A percentile compares a stretch with the other conserved stretches of the same genome.
Evolutionary conservation across 2,329 filamentous ascomycete species (phyloP).

Genomic region (Aspergillus fructus): DNA sequence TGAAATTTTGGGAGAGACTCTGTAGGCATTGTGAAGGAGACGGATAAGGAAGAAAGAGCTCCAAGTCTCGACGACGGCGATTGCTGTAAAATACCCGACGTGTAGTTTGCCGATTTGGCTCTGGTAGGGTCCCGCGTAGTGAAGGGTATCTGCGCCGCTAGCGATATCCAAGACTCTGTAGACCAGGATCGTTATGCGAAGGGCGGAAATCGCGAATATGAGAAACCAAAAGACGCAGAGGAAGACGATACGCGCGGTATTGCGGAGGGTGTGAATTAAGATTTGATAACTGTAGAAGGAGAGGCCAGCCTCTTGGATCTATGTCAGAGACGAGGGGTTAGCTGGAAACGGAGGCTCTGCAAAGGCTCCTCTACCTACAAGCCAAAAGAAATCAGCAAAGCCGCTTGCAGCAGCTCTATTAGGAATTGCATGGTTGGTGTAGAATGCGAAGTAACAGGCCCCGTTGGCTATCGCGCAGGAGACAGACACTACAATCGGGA

Average conservation of each 20-base stretch:
- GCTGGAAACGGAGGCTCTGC: not conserved
- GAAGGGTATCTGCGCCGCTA: not conserved
- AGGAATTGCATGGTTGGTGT: slow-evolving; percentile 1
- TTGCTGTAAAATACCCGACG: slow-evolving; percentile 10
- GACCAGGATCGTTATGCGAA: slow-evolving; percentile 4
- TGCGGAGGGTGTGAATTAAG: slow-evolving; percentile 5
- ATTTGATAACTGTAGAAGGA: slow-evolving; percentile 14
- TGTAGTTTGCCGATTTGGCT: slow-evolving; percentile 5
- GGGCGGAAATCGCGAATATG: not conserved
- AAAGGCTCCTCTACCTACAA: not conserved
- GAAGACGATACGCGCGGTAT: not conserved
- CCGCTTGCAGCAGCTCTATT: slow-evolving; percentile 6
- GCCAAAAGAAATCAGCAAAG: slow-evolving; percentile 11
- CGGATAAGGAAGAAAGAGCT: slow-evolving; percentile 12
- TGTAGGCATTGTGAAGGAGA: slow-evolving; percentile 1
- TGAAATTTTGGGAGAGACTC: slow-evolving; percentile 3
- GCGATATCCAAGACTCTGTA: not conserved
- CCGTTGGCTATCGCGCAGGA: slow-evolving; percentile 10
- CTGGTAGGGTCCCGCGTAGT: slow-evolving; percentile 3
- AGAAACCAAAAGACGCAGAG: slow-evolving; percentile 5
- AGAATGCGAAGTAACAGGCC: slow-evolving; percentile 10
- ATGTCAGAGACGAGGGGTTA: not conserved
- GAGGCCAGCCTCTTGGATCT: slow-evolving; percentile 11
- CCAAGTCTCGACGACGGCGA: slow-evolving; percentile 10
- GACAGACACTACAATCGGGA: slow-evolving; percentile 7